Conservation (phyloP, 2,329 filamentous ascomycete genomes). For the Thelonectria rubi region DNA sequence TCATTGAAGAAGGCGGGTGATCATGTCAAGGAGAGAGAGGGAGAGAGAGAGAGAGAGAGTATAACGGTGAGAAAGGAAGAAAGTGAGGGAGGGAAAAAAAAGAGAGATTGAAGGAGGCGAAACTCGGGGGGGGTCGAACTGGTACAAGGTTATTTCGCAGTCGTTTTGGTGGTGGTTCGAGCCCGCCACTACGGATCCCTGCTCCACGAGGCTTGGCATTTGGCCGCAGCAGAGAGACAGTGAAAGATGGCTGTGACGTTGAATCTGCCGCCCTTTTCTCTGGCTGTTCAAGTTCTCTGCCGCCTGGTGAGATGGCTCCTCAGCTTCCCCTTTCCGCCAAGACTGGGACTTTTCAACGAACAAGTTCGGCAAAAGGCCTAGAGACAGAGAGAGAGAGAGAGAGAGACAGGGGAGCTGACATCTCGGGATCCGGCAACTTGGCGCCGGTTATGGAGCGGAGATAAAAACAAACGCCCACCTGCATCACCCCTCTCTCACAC, state of each 20-base stretch:
- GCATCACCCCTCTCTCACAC: not conserved
- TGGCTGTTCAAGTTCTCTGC: too few relatives aligned
- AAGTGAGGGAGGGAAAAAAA: not conserved
- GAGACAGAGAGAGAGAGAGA: not conserved
- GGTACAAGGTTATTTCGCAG: constrained; percentile 6
- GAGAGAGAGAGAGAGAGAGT: too few relatives aligned
- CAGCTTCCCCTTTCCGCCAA: too few relatives aligned
- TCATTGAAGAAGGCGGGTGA: constrained; percentile 1
- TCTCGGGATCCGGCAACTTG: constrained; percentile 35
- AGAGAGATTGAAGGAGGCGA: not conserved
- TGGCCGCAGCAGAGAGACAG: constrained; percentile 24
- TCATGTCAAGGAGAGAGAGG: too few relatives aligned
- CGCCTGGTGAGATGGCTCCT: too few relatives aligned
- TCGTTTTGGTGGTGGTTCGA: constrained; percentile 25
- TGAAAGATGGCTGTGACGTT: not conserved
- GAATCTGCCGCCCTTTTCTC: too few relatives aligned
- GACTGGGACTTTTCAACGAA: not conserved
- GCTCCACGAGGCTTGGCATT: constrained; percentile 39
- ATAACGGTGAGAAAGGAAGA: too few relatives aligned
- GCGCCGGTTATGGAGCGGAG: constrained; percentile 37
- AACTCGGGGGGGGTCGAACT: too few relatives aligned
- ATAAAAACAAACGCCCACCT: constrained; percentile 22
- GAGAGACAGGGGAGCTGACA: not conserved
- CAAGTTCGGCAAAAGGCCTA: not conserved
- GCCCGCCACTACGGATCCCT: constrained; percentile 32